Evolutionary conservation across 345 rosid genomes (phyloP).

Genomic region (Salix koriyanagi): DNA sequence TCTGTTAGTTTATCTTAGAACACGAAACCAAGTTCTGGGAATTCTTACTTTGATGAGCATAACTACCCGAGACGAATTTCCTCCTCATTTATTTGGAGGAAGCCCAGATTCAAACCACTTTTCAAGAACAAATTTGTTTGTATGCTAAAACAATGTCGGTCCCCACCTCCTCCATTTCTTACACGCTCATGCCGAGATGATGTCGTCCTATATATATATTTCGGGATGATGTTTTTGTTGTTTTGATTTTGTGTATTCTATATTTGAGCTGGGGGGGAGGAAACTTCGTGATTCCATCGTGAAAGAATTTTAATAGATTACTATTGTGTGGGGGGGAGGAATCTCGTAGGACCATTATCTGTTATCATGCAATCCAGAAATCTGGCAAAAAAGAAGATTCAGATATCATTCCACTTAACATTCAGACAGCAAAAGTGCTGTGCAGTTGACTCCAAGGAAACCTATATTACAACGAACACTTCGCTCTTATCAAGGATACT

Average conservation of each 20-base stretch:
- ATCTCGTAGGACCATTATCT: no score
- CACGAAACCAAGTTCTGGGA: slow-evolving; percentile 17
- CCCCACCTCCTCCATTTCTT: no score
- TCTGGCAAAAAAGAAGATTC: not conserved
- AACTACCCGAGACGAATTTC: slow-evolving; percentile 16
- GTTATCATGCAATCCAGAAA: not conserved
- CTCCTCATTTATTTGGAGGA: slow-evolving; percentile 28
- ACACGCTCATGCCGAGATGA: no score
- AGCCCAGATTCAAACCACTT: slow-evolving; percentile 10
- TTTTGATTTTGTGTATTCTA: no score
- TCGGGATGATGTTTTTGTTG: no score
- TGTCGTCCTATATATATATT: no score
- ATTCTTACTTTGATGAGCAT: slow-evolving; percentile 15
- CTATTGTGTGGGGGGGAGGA: no score
- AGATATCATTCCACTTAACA: not conserved
- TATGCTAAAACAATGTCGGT: no score
- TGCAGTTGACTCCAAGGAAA: not conserved
- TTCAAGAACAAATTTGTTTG: not conserved
- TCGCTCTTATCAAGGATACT: not conserved
- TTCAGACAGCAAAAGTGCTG: not conserved
- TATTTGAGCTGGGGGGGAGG: no score
- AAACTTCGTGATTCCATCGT: no score
- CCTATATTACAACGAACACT: not conserved
- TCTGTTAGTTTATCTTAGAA: slow-evolving; percentile 17
- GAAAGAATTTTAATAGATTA: no score